Percentiles rank a stretch among this genome's conserved stretches.
Conservation (phyloP, 2,329 filamentous ascomycete genomes). For the Leptographium wingfieldii region DNA sequence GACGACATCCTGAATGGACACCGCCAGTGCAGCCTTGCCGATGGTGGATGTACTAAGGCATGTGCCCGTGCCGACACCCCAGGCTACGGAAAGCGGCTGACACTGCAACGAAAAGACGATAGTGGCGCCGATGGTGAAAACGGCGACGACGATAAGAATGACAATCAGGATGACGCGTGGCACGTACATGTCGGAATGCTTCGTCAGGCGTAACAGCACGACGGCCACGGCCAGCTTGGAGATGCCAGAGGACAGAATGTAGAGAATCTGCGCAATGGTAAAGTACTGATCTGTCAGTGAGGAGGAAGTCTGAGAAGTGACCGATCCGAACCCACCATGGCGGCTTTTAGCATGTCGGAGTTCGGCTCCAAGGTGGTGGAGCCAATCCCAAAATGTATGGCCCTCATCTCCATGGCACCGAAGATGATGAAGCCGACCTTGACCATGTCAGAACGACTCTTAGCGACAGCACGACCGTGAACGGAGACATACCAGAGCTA, state of each 20-base stretch:
- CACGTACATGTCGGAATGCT: background rate
- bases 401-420: slow-evolving; percentile 1
- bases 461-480: too few species aligned
- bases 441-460: background rate
- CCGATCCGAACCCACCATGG: background rate
- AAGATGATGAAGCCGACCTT: slow-evolving; percentile 3
- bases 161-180: background rate
- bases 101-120: slow-evolving; percentile 6
- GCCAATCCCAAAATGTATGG: slow-evolving; percentile 5
- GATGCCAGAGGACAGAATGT: slow-evolving; percentile 4
- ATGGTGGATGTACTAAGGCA: slow-evolving; percentile 3
- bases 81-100: slow-evolving; percentile 3
- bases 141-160: background rate
- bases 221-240: slow-evolving; percentile 3
- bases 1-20: slow-evolving; percentile 5
- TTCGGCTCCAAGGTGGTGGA: background rate
- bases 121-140: background rate
- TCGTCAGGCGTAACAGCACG: background rate
- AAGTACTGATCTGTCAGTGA: slow-evolving; percentile 2
- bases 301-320: too few species aligned
- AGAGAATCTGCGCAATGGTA: slow-evolving; percentile 4
- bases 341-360: background rate
- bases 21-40: slow-evolving; percentile 2
- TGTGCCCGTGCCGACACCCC: slow-evolving; percentile 3
- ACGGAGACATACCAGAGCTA: background rate